Conservation (phyloP, 495 filamentous ascomycete genomes). For the Neurospora sp. region DNA sequence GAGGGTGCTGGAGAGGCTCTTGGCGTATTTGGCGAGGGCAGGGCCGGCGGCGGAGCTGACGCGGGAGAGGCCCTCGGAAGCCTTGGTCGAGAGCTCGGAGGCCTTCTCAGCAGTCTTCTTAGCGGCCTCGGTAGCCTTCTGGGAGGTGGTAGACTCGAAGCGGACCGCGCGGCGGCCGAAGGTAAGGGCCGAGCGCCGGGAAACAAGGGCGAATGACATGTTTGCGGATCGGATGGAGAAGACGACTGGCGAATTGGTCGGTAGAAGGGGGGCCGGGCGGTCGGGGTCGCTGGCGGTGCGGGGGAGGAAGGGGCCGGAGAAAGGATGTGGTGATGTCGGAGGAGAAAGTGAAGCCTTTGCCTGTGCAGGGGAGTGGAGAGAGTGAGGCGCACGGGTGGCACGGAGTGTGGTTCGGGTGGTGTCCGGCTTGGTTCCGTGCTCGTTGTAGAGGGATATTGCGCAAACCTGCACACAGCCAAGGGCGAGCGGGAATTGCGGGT, state of each 20-base stretch:
- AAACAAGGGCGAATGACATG: slow-evolving; percentile 23
- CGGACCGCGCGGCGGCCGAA: slow-evolving; percentile 35
- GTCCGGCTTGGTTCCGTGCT: not conserved
- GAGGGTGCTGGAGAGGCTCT: slow-evolving; percentile 52
- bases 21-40: slow-evolving; percentile 59
- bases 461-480: slow-evolving; percentile 7
- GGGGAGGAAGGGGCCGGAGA: slow-evolving; percentile 3
- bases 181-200: slow-evolving; percentile 26
- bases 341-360: not conserved
- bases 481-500: slow-evolving; percentile 2
- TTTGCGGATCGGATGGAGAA: not conserved
- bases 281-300: slow-evolving; percentile 5
- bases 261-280: not conserved
- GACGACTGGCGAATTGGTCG: not conserved
- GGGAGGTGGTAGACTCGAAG: slow-evolving; percentile 37
- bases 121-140: slow-evolving; percentile 52
- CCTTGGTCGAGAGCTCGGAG: slow-evolving; percentile 60
- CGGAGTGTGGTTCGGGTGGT: not conserved
- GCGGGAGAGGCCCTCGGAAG: slow-evolving; percentile 73
- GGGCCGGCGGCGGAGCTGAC: slow-evolving; percentile 73
- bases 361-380: not conserved
- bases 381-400: not conserved
- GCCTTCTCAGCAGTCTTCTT: slow-evolving; percentile 59
- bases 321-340: slow-evolving; percentile 4
- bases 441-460: slow-evolving; percentile 16